Percentiles rank a stretch among this genome's conserved stretches.
phyloP scores from a whole-genome alignment of 495 filamentous ascomycete species.

The Staphylotrichum tortipilum region DNA sequence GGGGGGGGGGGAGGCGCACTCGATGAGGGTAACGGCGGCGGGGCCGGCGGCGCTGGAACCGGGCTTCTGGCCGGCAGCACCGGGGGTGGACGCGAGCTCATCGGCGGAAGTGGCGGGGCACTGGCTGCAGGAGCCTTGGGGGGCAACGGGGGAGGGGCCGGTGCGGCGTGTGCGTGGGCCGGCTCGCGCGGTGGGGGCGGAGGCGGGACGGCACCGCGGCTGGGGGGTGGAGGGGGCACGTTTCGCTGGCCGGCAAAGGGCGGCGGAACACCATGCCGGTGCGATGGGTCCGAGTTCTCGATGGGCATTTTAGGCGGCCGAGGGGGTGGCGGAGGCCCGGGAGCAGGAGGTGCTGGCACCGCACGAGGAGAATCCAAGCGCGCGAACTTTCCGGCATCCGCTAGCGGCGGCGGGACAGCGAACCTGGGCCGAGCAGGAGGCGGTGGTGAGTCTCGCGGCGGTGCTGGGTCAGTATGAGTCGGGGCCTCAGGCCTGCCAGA shows the following conservation, averaged over 20 bases:
- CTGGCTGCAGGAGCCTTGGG: constrained; percentile 56
- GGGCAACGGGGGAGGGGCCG: constrained; percentile 55
- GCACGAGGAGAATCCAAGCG: constrained; percentile 48
- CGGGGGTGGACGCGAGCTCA: constrained; percentile 33
- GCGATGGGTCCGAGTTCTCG: constrained; percentile 46
- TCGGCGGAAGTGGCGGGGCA: constrained; percentile 53
- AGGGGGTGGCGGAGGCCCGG: constrained; percentile 76
- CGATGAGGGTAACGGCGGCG: constrained; percentile 39
- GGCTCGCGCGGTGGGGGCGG: constrained; percentile 54
- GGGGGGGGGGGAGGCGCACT: constrained; percentile 31
- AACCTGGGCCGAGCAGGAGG: constrained; percentile 55
- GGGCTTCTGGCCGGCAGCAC: constrained; percentile 30
- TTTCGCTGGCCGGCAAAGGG: constrained; percentile 66
- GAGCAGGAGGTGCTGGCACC: constrained; percentile 51
- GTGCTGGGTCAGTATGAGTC: constrained; percentile 43
- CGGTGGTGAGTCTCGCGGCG: constrained; percentile 49
- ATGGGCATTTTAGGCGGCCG: constrained; percentile 79
- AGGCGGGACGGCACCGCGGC: constrained; percentile 55
- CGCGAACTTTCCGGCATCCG: constrained; percentile 75
- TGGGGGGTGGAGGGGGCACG: constrained; percentile 67
- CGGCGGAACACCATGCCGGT: constrained; percentile 71
- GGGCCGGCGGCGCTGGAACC: constrained; percentile 41
- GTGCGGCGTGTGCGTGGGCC: constrained; percentile 25
- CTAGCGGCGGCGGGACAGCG: constrained; percentile 72
- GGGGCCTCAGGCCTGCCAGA: constrained; percentile 36